Base-by-base conservation (phyloP, 2,329 filamentous ascomycete species). In the Trichophyton mentagrophytes region DNA sequence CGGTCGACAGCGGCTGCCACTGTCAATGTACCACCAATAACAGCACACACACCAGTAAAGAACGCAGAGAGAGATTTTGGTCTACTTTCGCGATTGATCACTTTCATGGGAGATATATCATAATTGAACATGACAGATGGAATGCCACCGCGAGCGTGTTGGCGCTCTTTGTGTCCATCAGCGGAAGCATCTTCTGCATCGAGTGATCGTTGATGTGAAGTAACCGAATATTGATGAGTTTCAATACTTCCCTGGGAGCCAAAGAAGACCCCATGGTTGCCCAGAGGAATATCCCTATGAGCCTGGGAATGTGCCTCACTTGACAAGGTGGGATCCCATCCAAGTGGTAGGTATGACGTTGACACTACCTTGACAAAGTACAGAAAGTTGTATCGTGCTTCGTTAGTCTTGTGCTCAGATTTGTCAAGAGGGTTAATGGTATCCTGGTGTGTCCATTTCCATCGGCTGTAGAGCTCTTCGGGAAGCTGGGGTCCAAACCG, bases 91-190 rank as follows among this genome's bases (percentile, higher is more conserved):
- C 91, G 87, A 79, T 99, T 99, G 76, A 99, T 88, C 63, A 99
- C 92, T 78, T 97, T 99, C 93, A 99, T 99, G 3, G 93, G 93
- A 1, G 92, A 97, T 73, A 99, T 99, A 69, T 99, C 93, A 69
- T 99, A 99, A 66, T 90, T 95, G 78, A 99, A 97, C 79, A 99
- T 99, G 13, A 99, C 91, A 49, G 93, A 93, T 0, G 93, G 93
- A 68, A 99, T 97, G 66, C 93, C 93, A 63, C 90, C 91, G 60
- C 85, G 79, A 2, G 92, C 89, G 73, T 99, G 93, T 65, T 95
- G 77, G 44, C 92, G 85, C 79, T 97, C 92, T 71, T 91, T 87
- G 73, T 99, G 93, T 15, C 91, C 92, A 69, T 95, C 90, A 8
- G 87, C 84, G 8, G 86, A 81, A 70, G 95, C 95, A 65, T 87